phyloP scores from a whole-genome alignment of 345 rosid genomes.

The Hirschfeldia incana region DNA sequence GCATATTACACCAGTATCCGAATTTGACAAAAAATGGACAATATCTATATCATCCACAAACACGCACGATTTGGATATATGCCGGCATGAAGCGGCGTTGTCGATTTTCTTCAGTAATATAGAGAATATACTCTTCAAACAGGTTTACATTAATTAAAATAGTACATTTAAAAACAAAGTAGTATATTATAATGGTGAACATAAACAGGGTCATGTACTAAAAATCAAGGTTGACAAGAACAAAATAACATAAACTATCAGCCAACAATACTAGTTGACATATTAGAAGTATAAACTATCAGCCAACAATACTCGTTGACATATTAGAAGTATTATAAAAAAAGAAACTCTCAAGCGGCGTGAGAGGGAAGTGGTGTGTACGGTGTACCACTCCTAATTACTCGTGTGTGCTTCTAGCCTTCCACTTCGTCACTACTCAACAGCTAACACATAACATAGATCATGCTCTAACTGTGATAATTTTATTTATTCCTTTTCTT shows the following conservation, averaged over 20 bases:
- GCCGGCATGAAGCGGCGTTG: slow-evolving; percentile 8
- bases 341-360: slow-evolving; percentile 7
- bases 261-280: no score
- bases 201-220: not conserved
- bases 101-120: not conserved
- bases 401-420: slow-evolving; percentile 17
- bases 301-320: slow-evolving; percentile 14
- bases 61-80: not conserved
- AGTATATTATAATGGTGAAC: not conserved
- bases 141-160: not conserved
- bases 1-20: not conserved
- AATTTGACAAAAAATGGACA: not conserved
- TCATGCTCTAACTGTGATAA: slow-evolving; percentile 30
- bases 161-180: not conserved
- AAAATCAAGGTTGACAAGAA: not conserved
- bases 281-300: not conserved
- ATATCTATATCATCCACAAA: not conserved
- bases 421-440: slow-evolving; percentile 30
- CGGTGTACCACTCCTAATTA: slow-evolving; percentile 28
- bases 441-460: slow-evolving; percentile 25
- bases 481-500: not conserved
- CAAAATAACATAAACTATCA: not conserved
- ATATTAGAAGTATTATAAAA: not conserved
- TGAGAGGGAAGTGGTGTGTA: slow-evolving; percentile 31
- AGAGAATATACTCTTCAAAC: slow-evolving; percentile 8